Percentiles rank a stretch among this genome's conserved stretches.
Conservation (phyloP, 148 eudicot genomes). For the Heliosperma pusillum region DNA sequence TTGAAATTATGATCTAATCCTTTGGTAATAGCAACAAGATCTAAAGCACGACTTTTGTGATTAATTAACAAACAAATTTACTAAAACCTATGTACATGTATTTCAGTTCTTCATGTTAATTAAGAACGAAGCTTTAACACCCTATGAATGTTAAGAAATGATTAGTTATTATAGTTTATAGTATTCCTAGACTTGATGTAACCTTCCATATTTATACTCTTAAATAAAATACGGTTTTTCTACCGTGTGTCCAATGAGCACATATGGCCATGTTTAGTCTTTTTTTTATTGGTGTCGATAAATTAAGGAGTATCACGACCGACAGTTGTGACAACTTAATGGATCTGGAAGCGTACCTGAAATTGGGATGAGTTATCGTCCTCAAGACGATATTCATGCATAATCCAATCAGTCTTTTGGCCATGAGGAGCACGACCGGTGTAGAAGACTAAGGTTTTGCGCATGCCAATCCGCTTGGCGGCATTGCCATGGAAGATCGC, state of each 20-base stretch:
- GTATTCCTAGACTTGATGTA: no score
- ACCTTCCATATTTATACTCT: no score
- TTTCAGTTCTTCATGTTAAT: conserved; percentile 7
- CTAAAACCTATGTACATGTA: conserved; percentile 21
- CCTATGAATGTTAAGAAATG: background rate
- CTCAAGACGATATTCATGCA: conserved; percentile 91
- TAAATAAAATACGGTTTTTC: no score
- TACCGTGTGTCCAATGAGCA: no score
- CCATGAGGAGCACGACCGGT: conserved; percentile 98
- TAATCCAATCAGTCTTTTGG: conserved; percentile 89
- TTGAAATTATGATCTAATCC: conserved; percentile 4
- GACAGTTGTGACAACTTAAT: no score
- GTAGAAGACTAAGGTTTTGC: conserved; percentile 87
- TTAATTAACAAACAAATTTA: background rate
- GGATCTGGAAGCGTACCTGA: conserved; percentile 65
- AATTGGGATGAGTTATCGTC: conserved; percentile 47
- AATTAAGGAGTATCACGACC: no score
- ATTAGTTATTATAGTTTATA: background rate
- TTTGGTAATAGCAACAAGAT: conserved; percentile 7
- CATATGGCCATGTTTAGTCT: no score
- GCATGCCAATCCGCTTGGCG: conserved; percentile 72
- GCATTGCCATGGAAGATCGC: conserved; percentile 55
- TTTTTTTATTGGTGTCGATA: no score
- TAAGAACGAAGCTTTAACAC: background rate
- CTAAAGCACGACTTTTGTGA: conserved; percentile 6